Evolutionary conservation across 768 basidiomycete species (phyloP), one percentile per base, ranked within the genome.

Genomic region (Russula abietina): DNA sequence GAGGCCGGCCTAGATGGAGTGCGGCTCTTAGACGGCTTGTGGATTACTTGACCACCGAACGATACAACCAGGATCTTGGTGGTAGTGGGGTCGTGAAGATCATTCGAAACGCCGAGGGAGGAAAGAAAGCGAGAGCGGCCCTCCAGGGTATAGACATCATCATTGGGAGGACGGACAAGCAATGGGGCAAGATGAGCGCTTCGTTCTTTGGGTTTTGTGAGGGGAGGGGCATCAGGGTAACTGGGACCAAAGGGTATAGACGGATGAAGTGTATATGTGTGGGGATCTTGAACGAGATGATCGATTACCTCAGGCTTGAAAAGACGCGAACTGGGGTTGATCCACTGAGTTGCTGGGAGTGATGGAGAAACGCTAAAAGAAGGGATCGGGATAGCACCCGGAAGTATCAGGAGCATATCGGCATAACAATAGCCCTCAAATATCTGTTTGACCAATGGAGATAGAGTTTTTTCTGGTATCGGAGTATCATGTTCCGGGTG

Each of bases 31-130:
- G 81, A 82, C 3, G 85, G 85, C 55, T 77, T 79, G 59, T 80
- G 81, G 71, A 91, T 86, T 9, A 85, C 75, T 68, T 92, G 89
- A 0, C 89, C 89, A 17, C 89, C 89, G 69, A 92, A 92, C 1
- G 89, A 91, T 8, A 92, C 87, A 30, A 91, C 75, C 30, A 91
- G 78, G 46, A 92, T 81, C 68, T 83, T 87, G 3, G 81, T 84
- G 24, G 66, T 72, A 5, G 66, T 62, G 0, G 77, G 72, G 61
- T 84, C 77, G 39, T 85, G 82, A 7, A 78, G 71, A 19, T 80
- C 67, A 12, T 59, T 55, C 0, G 88, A 87, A 0, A 92, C 73
- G 24, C 87, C 88, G 48, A 89, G 78, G 1, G 79, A 78, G 2
- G 71, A 65, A 4, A 91, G 79, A n/a, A 91, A 71, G 7, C 69